These are phyloP conservation scores for Termitomyces sp. DNA, from an alignment of 768 basidiomycete species.

Conservation along the genomic window DNA sequence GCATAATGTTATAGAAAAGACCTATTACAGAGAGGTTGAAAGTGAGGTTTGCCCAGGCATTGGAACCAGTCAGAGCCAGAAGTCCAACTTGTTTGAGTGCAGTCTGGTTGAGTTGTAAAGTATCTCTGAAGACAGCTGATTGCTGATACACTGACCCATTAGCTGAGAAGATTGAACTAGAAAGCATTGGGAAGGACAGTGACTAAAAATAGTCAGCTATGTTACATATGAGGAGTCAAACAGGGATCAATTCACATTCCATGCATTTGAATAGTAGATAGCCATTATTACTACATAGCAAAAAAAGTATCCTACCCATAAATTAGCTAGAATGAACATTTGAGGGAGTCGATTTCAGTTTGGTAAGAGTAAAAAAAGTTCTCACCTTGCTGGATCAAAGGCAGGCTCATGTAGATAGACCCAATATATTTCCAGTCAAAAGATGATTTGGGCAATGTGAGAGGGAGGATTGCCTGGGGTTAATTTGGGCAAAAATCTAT, in stretches of 20 bases:
- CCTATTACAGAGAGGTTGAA: conserved; percentile 38
- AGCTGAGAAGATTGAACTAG: conserved; percentile 47
- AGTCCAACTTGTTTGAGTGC: conserved; percentile 45
- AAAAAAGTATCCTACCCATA: conserved; percentile 47
- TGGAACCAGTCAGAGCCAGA: conserved; percentile 45
- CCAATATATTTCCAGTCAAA: too few relatives aligned
- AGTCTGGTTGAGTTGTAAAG: conserved; percentile 23
- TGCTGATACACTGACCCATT: conserved; percentile 55
- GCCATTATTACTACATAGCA: conserved; percentile 49
- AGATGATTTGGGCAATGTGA: too few relatives aligned
- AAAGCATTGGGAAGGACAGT: conserved; percentile 51
- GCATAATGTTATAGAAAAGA: conserved; percentile 26
- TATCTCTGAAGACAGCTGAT: conserved; percentile 43
- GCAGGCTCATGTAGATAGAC: too few relatives aligned
- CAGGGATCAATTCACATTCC: conserved; percentile 40
- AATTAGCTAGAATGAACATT: conserved; percentile 22
- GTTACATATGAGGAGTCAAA: too few relatives aligned
- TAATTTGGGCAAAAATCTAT: too few relatives aligned
- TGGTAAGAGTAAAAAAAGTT: too few relatives aligned
- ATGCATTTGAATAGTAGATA: conserved; percentile 60
- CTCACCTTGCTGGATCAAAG: too few relatives aligned
- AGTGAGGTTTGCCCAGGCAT: conserved; percentile 44
- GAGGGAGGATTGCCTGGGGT: too few relatives aligned
- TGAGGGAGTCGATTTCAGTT: too few relatives aligned
- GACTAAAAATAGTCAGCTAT: conserved; percentile 26